Percentiles rank a stretch among this genome's conserved stretches.
phyloP scores from a whole-genome alignment of 441 rosid species.

The Corymbia citriodora region DNA sequence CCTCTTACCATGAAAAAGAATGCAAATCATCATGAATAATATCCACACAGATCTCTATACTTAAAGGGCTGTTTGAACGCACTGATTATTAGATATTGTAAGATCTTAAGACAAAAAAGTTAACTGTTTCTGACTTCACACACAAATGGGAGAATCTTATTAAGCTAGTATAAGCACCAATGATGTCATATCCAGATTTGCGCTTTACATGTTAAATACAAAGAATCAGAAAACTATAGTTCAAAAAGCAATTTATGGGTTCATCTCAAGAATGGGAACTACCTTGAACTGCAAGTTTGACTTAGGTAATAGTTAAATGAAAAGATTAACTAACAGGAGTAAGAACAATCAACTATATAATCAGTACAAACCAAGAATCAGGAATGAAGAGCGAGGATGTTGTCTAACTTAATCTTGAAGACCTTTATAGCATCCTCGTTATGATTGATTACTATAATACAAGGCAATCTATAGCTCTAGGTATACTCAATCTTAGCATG shows the following conservation, averaged over 20 bases:
- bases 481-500: background rate
- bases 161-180: background rate
- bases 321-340: background rate
- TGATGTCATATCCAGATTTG: background rate
- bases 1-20: too few species aligned
- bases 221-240: background rate
- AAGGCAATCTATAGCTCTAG: background rate
- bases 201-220: background rate
- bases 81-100: too few species aligned
- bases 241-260: background rate
- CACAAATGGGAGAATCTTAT: background rate
- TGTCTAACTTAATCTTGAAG: background rate
- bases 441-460: background rate
- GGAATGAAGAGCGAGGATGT: background rate
- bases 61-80: fast-evolving
- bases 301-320: background rate
- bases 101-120: too few species aligned
- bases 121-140: background rate
- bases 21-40: too few species aligned
- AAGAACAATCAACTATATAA: background rate
- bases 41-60: too few species aligned
- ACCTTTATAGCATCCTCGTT: background rate
- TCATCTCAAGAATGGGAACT: background rate
- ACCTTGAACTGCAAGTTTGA: background rate
- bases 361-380: background rate